These are phyloP conservation scores for Pelargonium australe DNA, from an alignment of 441 rosid genomes.

Conservation along the genomic window DNA sequence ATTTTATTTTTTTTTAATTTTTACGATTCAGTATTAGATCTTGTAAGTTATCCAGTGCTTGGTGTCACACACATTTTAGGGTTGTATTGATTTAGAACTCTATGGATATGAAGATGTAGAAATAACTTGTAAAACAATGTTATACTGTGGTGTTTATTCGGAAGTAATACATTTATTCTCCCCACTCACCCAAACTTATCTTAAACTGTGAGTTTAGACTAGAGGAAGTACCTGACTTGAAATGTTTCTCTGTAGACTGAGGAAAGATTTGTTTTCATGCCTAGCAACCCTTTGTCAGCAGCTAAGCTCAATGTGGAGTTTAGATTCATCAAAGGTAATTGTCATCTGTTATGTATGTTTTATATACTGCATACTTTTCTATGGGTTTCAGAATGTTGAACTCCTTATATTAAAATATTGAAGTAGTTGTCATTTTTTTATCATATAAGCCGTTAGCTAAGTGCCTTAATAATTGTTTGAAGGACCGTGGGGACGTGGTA, in stretches of 20 bases:
- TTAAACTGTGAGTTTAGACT: background rate
- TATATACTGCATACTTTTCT: background rate
- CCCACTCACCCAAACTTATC: background rate
- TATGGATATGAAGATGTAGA: too few relatives aligned
- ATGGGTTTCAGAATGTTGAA: constrained; percentile 3
- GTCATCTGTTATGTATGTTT: background rate
- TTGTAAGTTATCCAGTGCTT: too few relatives aligned
- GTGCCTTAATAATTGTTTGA: background rate
- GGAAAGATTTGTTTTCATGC: constrained; percentile 54
- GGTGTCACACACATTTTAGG: too few relatives aligned
- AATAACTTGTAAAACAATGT: background rate
- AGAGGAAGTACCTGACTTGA: constrained; percentile 10
- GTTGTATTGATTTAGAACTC: too few relatives aligned
- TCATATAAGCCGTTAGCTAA: background rate
- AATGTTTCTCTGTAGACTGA: constrained; percentile 35
- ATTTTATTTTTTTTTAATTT: too few relatives aligned
- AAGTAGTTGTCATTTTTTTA: background rate
- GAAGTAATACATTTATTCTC: background rate
- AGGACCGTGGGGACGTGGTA: background rate
- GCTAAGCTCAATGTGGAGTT: constrained; percentile 62
- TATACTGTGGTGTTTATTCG: background rate
- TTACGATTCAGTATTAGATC: too few relatives aligned
- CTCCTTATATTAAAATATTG: background rate
- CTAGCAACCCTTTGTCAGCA: constrained; percentile 60
- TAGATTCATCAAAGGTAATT: constrained; percentile 54